Evolutionary conservation across 164 flowering plant species (phyloP).

Genomic region (Saururus chinensis): DNA sequence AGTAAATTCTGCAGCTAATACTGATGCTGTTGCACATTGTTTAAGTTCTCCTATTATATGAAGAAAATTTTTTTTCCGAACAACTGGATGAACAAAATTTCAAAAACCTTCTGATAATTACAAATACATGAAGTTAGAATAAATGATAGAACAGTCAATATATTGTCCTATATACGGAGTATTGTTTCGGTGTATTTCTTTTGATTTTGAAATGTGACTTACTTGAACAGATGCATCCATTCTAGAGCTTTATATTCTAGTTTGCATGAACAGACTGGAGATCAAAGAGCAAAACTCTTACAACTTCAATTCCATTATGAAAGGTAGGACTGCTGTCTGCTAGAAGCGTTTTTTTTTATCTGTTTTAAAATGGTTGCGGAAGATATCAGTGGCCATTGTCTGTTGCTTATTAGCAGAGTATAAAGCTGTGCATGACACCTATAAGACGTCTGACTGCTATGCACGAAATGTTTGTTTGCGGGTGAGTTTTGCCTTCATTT

Average conservation of each 20-base stretch:
- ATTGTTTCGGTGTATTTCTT: not conserved
- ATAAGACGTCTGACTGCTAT: conserved; percentile 59
- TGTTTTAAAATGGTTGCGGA: not conserved
- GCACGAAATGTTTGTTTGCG: conserved; percentile 59
- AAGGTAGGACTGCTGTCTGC: conserved; percentile 42
- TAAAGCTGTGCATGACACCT: conserved; percentile 60
- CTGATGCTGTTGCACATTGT: too few species aligned
- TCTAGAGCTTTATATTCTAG: conserved; percentile 75
- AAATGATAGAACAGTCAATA: too few species aligned
- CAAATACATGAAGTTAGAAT: too few species aligned
- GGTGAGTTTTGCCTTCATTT: conserved; percentile 33
- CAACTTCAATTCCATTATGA: conserved; percentile 85
- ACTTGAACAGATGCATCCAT: conserved; percentile 72
- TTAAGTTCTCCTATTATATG: too few species aligned
- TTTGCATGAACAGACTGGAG: conserved; percentile 90
- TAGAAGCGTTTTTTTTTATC: not conserved
- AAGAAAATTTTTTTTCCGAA: too few species aligned
- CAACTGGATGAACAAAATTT: too few species aligned
- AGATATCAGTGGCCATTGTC: not conserved
- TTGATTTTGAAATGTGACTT: conserved; percentile 1
- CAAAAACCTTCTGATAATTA: too few species aligned
- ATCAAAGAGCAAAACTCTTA: conserved; percentile 61
- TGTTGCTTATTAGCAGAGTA: conserved; percentile 50
- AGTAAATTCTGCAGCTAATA: too few species aligned
- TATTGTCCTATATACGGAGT: not conserved